Base-by-base conservation (phyloP, 495 filamentous ascomycete genomes). In the Talaromyces liani region DNA sequence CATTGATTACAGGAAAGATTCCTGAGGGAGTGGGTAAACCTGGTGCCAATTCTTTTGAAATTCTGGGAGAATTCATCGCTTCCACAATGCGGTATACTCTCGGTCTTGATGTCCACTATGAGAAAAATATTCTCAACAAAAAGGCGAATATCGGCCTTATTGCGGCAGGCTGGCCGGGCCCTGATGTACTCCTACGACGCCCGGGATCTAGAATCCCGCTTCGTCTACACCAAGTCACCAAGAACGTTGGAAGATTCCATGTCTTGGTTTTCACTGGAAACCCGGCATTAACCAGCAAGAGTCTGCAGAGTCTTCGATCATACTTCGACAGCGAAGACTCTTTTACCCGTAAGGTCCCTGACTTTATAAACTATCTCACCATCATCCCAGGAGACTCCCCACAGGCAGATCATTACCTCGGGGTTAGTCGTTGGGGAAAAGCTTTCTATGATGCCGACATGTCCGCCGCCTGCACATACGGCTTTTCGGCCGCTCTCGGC, bases 251-350 rank as follows among this genome's bases (percentile, higher is more conserved):
- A 31, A 58, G 27, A 58, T 58, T 58, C 55, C 27, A 33, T 27
- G 55, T 58, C 16, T 9, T 58, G n/a, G 55, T 58, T 18, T 58
- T 58, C 27, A 33, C 55, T 18, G 55, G 55, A 29, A 58, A 58
- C 9, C 24, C 27, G 6, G 55, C n/a, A 31, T 36, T 33, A 18
- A 58, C 55, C 8, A 16, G 22, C 55, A 58, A 18, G n/a, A 33
- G 24, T 16, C 18, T 58, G 12, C 55, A 58, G 7, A 33, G 9
- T 29, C 55, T 58, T 14, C 55, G 55, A 58, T 29, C 24, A 16
- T 58, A 29, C 27, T 18, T 58, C 20, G 22, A 58, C 8, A 33
- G 24, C 25, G 27, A 58, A 14, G 55, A 58, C 55, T 58, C 55
- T 29, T 58, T 58, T 10, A 58, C 55, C 16, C 55, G 27, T 10